These are phyloP conservation scores for Phytophthora sp. DNA, from an alignment of 352 stramenopile species.

Conservation along the genomic window DNA sequence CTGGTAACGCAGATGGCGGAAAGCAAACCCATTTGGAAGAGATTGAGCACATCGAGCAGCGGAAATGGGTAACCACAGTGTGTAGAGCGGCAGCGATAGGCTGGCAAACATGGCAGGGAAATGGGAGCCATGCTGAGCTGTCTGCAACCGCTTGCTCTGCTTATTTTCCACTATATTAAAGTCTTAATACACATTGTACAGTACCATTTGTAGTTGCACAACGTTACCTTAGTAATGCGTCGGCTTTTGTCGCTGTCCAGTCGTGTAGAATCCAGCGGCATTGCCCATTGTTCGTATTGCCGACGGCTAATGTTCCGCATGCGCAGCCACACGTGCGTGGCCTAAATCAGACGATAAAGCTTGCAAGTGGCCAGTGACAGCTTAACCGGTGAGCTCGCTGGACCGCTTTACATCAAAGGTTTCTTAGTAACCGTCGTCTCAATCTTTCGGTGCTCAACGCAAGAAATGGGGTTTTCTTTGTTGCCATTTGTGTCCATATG, in stretches of 20 bases:
- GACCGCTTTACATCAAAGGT: slow-evolving; percentile 5
- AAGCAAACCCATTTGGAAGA: not conserved
- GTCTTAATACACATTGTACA: no score
- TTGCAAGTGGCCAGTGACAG: no score
- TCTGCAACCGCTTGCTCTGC: no score
- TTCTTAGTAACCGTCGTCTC: not conserved
- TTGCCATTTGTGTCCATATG: slow-evolving; percentile 10
- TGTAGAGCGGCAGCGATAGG: not conserved
- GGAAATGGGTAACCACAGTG: slow-evolving; percentile 7
- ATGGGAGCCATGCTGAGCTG: no score
- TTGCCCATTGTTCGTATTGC: no score
- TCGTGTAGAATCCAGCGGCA: not conserved
- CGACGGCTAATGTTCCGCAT: not conserved
- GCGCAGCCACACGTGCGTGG: not conserved
- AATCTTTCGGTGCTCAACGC: slow-evolving; percentile 14
- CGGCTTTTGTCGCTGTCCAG: not conserved
- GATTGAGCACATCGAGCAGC: slow-evolving; percentile 8
- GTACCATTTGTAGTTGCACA: no score
- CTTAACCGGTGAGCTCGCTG: slow-evolving; percentile 1
- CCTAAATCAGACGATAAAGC: not conserved
- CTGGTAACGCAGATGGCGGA: slow-evolving; percentile 10
- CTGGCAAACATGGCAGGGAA: no score
- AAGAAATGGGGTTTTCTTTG: slow-evolving; percentile 7
- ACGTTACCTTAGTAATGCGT: not conserved
- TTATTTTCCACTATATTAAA: no score